Percentiles rank a stretch among this genome's conserved stretches.
Evolutionary conservation across 495 filamentous ascomycete species (phyloP).

Genomic region (Xanthoparmelia taractica): DNA sequence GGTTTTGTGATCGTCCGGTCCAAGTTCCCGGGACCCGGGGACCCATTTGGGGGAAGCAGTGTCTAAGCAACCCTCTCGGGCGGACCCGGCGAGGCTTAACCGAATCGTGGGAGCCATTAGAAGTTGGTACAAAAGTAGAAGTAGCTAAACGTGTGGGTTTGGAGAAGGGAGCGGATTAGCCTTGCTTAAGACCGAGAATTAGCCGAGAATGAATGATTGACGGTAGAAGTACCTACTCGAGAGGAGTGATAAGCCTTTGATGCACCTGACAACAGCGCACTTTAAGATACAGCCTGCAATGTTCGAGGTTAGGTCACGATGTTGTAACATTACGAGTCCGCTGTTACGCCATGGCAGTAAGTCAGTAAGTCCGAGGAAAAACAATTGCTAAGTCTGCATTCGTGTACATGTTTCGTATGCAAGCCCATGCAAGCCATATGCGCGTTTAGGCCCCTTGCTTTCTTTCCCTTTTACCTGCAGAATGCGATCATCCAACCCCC

Average conservation of each 20-base stretch:
- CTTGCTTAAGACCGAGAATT: neutral
- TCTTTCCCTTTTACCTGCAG: neutral
- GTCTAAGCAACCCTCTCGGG: neutral
- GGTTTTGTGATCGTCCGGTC: conserved; percentile 6
- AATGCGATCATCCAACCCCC: neutral
- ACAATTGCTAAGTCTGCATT: neutral
- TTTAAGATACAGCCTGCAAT: neutral
- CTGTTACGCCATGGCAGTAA: neutral
- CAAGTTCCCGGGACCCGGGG: neutral
- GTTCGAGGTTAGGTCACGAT: neutral
- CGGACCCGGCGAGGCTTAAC: conserved; percentile 1
- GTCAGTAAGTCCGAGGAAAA: neutral
- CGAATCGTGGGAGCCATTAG: neutral
- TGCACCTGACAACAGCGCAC: neutral
- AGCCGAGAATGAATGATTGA: neutral
- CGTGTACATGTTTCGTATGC: neutral
- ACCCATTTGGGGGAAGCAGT: neutral
- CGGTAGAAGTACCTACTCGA: no score
- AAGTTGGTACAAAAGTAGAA: neutral
- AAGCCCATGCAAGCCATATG: conserved; percentile 2
- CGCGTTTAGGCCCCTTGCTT: neutral
- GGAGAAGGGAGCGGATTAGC: neutral
- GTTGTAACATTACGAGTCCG: neutral
- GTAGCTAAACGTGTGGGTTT: neutral
- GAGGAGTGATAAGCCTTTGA: neutral